A percentile compares a stretch with the other conserved stretches of the same genome.
Evolutionary conservation across 2,329 filamentous ascomycete species (phyloP).

Genomic region (Pseudocercospora vitis): DNA sequence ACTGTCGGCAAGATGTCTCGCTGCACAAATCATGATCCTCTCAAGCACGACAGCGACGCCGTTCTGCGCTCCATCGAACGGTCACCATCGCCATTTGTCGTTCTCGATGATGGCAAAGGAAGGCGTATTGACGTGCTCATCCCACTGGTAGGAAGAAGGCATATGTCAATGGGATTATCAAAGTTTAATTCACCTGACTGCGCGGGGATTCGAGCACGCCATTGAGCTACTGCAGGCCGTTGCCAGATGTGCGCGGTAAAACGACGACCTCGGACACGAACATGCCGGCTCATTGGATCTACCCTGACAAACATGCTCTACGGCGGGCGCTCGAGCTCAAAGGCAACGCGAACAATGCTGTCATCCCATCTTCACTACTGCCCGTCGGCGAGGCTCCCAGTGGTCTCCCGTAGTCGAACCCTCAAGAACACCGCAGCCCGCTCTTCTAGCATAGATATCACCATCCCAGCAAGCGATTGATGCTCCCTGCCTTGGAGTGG

Average conservation of each 20-base stretch:
- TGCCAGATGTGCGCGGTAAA: neutral
- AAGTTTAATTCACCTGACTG: no score
- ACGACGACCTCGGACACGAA: neutral
- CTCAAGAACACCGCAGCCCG: neutral
- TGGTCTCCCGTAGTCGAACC: neutral
- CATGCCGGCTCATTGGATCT: neutral
- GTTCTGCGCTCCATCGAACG: neutral
- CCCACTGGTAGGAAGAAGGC: no score
- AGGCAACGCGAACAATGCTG: constrained; percentile 4
- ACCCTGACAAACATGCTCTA: neutral
- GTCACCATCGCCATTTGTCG: neutral
- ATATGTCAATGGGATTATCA: no score
- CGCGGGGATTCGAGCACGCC: constrained; percentile 6
- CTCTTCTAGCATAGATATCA: neutral
- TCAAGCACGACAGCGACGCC: constrained; percentile 2
- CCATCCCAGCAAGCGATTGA: constrained; percentile 2
- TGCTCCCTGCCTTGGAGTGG: constrained; percentile 12
- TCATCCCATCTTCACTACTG: neutral
- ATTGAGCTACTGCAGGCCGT: constrained; percentile 5
- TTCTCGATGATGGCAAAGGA: neutral
- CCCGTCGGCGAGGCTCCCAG: neutral
- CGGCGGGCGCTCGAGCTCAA: neutral
- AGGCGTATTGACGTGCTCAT: constrained; percentile 1
- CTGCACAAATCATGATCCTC: neutral
- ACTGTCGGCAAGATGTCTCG: neutral